Conservation (phyloP, 345 rosid species). For the Ailanthus altissimus region DNA sequence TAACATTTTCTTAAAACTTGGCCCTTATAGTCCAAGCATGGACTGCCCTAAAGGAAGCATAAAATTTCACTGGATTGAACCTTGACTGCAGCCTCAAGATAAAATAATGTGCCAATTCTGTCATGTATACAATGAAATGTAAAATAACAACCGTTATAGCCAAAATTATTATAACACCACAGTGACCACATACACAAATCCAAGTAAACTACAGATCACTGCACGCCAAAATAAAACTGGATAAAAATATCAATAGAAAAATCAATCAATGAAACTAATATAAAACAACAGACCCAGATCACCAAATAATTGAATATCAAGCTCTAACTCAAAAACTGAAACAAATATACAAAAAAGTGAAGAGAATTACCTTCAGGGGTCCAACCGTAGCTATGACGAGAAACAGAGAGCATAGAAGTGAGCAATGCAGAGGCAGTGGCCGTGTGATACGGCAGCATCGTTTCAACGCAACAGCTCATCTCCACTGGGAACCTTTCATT, state of each 20-base stretch:
- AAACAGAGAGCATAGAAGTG: conserved; percentile 76
- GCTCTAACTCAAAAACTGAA: not conserved
- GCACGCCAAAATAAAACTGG: not conserved
- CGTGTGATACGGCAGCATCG: conserved; percentile 82
- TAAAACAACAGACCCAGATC: not conserved
- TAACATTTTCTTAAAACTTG: not conserved
- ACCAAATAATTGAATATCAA: not conserved
- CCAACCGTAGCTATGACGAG: conserved; percentile 60
- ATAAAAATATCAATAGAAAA: not conserved
- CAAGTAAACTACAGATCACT: not conserved
- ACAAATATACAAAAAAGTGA: not conserved
- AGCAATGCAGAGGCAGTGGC: conserved; percentile 88
- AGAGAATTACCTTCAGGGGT: conserved; percentile 54
- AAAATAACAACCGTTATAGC: not conserved
- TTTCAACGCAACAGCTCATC: conserved; percentile 74
- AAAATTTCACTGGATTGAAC: not conserved
- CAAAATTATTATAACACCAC: not conserved
- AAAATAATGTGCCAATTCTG: not conserved
- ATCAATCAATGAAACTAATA: not conserved
- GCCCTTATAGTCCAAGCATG: not conserved
- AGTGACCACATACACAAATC: not conserved
- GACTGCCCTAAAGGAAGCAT: not conserved
- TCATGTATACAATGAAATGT: not conserved
- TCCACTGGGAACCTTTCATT: conserved; percentile 70
- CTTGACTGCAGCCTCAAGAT: not conserved